Evolutionary conservation across 1,284 basidiomycete genomes (phyloP).

Genomic region (Somion occarium): DNA sequence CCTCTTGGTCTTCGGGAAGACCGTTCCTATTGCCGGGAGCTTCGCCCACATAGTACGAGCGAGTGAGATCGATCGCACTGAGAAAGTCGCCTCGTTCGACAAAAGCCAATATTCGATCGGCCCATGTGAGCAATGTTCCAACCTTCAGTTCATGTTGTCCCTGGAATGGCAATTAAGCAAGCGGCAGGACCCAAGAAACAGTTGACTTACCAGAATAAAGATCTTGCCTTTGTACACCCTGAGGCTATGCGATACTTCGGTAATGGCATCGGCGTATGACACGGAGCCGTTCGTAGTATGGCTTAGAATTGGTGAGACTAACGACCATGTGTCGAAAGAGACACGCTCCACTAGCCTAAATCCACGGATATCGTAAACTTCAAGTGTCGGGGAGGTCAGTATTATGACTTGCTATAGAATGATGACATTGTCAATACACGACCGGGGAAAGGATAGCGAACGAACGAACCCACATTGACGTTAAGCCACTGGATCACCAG

Average conservation of each 20-base stretch:
- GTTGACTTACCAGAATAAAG: slow-evolving; percentile 74
- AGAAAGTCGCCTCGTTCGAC: slow-evolving; percentile 89
- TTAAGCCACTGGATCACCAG: slow-evolving; percentile 75
- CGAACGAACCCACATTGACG: slow-evolving; percentile 57
- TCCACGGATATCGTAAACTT: slow-evolving; percentile 66
- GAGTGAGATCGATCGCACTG: slow-evolving; percentile 82
- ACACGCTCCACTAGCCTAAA: slow-evolving; percentile 54
- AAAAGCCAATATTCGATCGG: slow-evolving; percentile 82
- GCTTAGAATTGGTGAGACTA: slow-evolving; percentile 50
- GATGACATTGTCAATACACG: not conserved
- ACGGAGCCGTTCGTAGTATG: slow-evolving; percentile 43
- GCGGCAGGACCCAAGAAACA: not conserved
- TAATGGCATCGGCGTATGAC: slow-evolving; percentile 44
- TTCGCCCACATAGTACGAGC: slow-evolving; percentile 79
- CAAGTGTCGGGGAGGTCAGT: slow-evolving; percentile 54
- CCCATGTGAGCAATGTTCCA: slow-evolving; percentile 92
- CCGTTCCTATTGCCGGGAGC: slow-evolving; percentile 87
- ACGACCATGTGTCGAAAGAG: slow-evolving; percentile 47
- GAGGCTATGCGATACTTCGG: slow-evolving; percentile 69
- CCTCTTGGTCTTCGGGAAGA: slow-evolving; percentile 64
- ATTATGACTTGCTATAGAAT: slow-evolving; percentile 53
- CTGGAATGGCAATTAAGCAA: slow-evolving; percentile 32
- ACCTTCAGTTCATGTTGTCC: slow-evolving; percentile 68
- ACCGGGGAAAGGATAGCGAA: not conserved
- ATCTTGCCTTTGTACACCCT: slow-evolving; percentile 86